Evolutionary conservation across 2,329 filamentous ascomycete genomes (phyloP).

Genomic region (Colletotrichum sp.): DNA sequence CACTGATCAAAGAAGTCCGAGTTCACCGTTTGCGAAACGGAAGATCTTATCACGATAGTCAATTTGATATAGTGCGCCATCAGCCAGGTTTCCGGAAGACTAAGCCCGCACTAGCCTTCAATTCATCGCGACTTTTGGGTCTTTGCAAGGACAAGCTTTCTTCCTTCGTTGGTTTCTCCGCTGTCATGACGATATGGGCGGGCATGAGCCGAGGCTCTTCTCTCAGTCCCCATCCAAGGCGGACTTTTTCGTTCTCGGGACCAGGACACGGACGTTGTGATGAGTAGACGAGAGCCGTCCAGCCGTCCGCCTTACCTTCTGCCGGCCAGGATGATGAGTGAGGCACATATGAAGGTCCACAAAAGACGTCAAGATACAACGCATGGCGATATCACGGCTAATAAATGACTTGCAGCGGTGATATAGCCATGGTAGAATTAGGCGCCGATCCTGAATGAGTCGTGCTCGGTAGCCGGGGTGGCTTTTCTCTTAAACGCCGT

Average conservation of each 20-base stretch:
- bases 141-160: background rate
- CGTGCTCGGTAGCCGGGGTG: background rate
- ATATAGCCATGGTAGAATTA: background rate
- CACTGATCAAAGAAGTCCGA: too few relatives aligned
- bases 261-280: background rate
- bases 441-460: background rate
- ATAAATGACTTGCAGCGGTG: background rate
- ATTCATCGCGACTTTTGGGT: background rate
- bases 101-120: background rate
- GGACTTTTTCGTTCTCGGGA: background rate
- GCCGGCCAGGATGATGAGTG: rapidly evolving
- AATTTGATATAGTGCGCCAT: background rate
- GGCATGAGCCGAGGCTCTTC: background rate
- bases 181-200: background rate
- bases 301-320: background rate
- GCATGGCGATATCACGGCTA: background rate
- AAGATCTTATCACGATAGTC: background rate
- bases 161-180: background rate
- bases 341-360: background rate
- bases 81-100: background rate
- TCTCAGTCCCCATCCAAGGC: background rate
- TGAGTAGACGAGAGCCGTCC: background rate
- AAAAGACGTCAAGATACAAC: background rate
- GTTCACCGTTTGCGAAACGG: background rate
- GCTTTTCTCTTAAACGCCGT: background rate